Percentiles rank a stretch among this genome's conserved stretches.
Evolutionary conservation across 257 asterid species (phyloP).

Genomic region (Przewalskia tangutica): DNA sequence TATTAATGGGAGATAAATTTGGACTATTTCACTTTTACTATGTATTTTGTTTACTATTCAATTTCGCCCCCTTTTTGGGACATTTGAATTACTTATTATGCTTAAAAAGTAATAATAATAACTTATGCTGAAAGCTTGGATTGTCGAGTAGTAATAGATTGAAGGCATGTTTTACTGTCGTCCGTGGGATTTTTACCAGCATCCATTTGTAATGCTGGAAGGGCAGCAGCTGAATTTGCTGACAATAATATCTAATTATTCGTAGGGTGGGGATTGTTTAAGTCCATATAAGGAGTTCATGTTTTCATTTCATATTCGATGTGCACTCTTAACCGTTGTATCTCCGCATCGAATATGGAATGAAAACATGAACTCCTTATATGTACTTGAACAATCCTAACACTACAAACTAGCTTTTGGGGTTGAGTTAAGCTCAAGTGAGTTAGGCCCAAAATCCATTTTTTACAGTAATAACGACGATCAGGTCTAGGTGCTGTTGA

Average conservation of each 20-base stretch:
- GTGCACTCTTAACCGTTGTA: too few species aligned
- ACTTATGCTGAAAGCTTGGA: slow-evolving; percentile 27
- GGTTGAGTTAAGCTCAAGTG: too few species aligned
- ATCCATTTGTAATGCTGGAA: slow-evolving; percentile 13
- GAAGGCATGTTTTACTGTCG: slow-evolving; percentile 52
- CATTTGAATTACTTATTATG: not conserved
- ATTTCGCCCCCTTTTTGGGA: not conserved
- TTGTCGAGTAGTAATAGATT: slow-evolving; percentile 25
- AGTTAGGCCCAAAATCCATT: too few species aligned
- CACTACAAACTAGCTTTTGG: too few species aligned
- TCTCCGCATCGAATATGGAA: too few species aligned
- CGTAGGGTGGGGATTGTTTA: too few species aligned
- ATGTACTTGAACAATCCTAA: too few species aligned
- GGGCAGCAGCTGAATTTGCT: slow-evolving; percentile 63
- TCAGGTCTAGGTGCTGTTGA: not conserved
- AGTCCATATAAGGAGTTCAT: too few species aligned
- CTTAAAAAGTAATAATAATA: not conserved
- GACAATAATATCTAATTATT: slow-evolving; percentile 60
- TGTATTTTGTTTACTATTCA: not conserved
- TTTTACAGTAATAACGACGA: not conserved
- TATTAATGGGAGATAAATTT: too few species aligned
- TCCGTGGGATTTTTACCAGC: slow-evolving; percentile 45
- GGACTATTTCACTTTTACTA: too few species aligned
- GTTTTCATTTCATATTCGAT: too few species aligned
- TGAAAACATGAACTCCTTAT: too few species aligned